Conservation (phyloP, 495 filamentous ascomycete genomes). For the Aspergillus steynii region DNA sequence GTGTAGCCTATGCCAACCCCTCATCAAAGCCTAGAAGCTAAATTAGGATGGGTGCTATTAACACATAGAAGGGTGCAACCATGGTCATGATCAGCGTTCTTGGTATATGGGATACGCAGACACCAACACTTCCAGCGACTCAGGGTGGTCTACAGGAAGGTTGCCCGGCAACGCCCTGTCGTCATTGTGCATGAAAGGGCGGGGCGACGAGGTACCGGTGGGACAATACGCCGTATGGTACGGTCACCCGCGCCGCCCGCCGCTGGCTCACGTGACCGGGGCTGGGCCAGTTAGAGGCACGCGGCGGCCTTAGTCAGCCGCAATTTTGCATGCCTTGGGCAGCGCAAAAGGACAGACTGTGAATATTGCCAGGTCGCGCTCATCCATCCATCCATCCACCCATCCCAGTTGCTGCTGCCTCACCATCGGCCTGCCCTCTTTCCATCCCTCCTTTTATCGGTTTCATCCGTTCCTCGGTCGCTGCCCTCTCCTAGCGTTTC, state of each 20-base stretch:
- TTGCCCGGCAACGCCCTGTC: constrained; percentile 16
- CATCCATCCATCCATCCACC: background rate
- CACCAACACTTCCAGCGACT: no score
- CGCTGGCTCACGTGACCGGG: no score
- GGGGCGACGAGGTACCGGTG: no score
- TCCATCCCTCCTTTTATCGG: background rate
- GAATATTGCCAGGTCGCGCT: constrained; percentile 4
- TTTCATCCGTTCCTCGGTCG: background rate
- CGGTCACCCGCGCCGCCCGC: no score
- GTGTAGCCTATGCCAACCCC: background rate
- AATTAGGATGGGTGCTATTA: background rate
- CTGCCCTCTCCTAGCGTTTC: background rate
- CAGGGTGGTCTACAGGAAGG: background rate
- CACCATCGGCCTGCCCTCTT: background rate
- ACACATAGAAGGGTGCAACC: no score
- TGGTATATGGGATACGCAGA: no score
- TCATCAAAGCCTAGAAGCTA: background rate
- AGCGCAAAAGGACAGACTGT: background rate
- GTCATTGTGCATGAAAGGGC: constrained; percentile 15
- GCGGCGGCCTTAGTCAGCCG: no score
- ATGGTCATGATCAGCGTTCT: background rate
- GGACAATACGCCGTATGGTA: no score
- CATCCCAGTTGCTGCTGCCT: constrained; percentile 2
- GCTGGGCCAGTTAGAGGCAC: no score
- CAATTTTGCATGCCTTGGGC: background rate